Percentiles rank a stretch among this genome's conserved stretches.
Evolutionary conservation across 306 rosid genomes (phyloP).

Genomic region (Elaeagnus macrophylla): DNA sequence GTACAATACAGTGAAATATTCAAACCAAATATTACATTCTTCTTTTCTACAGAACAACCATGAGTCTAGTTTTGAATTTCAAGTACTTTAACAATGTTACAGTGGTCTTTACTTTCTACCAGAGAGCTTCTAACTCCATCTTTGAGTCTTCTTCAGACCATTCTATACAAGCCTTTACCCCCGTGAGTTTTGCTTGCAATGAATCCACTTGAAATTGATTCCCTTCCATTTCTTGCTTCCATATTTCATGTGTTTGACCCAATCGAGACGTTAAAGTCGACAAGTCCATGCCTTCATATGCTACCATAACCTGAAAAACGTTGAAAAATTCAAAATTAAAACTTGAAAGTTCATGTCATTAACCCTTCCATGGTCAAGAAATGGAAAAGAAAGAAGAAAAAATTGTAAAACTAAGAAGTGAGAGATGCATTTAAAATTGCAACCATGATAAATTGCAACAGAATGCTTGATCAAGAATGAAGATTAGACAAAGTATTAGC

Average conservation of each 20-base stretch:
- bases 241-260: slow-evolving; percentile 40
- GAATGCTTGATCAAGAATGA: too few species aligned
- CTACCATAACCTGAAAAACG: slow-evolving; percentile 51
- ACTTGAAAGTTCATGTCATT: too few species aligned
- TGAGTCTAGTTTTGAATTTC: slow-evolving; percentile 64
- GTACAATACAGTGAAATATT: too few species aligned
- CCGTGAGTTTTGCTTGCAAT: slow-evolving; percentile 46
- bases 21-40: too few species aligned
- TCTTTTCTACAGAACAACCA: too few species aligned
- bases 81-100: slow-evolving; percentile 55
- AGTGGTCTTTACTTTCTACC: slow-evolving; percentile 67
- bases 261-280: slow-evolving; percentile 41
- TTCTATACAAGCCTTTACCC: slow-evolving; percentile 49
- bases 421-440: too few species aligned
- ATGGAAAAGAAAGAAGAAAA: too few species aligned
- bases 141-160: slow-evolving; percentile 48
- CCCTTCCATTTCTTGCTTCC: slow-evolving; percentile 57
- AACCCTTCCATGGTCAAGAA: too few species aligned
- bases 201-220: slow-evolving; percentile 44
- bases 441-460: too few species aligned
- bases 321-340: slow-evolving; percentile 4
- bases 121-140: slow-evolving; percentile 59
- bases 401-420: too few species aligned
- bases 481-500: too few species aligned
- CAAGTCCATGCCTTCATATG: slow-evolving; percentile 40